phyloP scores from a whole-genome alignment of 805 yeast genomes.

The Spathaspora passalidarum region DNA sequence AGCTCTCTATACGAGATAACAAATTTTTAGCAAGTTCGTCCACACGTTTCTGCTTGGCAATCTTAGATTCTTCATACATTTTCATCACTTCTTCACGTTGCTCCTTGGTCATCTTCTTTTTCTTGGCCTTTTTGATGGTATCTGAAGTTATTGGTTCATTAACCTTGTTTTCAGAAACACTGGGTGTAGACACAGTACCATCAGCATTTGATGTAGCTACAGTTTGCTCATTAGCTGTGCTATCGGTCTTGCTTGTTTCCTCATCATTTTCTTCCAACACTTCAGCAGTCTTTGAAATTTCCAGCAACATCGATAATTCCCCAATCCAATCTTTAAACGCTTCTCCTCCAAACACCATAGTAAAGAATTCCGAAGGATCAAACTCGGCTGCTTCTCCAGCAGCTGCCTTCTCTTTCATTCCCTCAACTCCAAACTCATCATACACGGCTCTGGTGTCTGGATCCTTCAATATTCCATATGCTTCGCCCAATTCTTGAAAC shows the following conservation, averaged over 20 bases:
- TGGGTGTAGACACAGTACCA: constrained; percentile 5
- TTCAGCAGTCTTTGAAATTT: constrained; percentile 63
- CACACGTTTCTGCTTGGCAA: constrained; percentile 47
- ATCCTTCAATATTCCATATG: constrained; percentile 80
- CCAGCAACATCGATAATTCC: constrained; percentile 70
- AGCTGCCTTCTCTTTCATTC: constrained; percentile 55
- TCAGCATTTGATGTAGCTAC: constrained; percentile 2
- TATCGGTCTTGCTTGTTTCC: constrained; percentile 13
- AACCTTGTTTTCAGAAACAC: neutral
- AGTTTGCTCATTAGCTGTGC: constrained; percentile 1
- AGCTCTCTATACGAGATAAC: constrained; percentile 44
- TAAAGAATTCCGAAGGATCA: constrained; percentile 85
- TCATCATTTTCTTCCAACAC: constrained; percentile 40
- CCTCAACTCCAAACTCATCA: constrained; percentile 71
- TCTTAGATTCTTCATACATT: constrained; percentile 53
- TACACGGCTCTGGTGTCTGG: constrained; percentile 64
- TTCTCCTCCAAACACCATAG: constrained; percentile 81
- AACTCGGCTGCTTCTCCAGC: constrained; percentile 62
- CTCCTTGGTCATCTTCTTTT: constrained; percentile 27
- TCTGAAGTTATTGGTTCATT: constrained; percentile 19
- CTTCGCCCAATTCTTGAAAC: constrained; percentile 69
- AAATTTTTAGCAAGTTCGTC: constrained; percentile 50
- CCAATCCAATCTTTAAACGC: constrained; percentile 83
- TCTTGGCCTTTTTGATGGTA: constrained; percentile 25
- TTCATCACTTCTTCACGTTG: constrained; percentile 49